A percentile compares a stretch with the other conserved stretches of the same genome.
Conservation (phyloP, 2,329 filamentous ascomycete genomes). For the Emydomyces testavorans region DNA sequence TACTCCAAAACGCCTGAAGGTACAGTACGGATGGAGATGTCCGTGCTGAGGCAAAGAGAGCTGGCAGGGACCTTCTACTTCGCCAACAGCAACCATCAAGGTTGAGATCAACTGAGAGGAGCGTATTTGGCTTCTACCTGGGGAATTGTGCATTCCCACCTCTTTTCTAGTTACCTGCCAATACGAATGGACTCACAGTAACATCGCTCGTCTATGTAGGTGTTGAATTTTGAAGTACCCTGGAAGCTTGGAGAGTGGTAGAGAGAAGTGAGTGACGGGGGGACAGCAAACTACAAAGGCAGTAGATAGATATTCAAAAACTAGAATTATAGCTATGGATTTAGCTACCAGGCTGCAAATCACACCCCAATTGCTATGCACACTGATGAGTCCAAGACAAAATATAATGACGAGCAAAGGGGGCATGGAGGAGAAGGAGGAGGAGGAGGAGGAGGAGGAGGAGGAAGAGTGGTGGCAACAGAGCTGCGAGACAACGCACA, state of each 20-base stretch:
- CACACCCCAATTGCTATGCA: neutral
- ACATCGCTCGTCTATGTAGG: too few species aligned
- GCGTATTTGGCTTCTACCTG: neutral
- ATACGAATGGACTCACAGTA: too few species aligned
- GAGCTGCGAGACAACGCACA: neutral
- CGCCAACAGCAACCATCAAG: neutral
- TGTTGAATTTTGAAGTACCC: too few species aligned
- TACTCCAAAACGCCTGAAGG: neutral
- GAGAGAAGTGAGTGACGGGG: neutral
- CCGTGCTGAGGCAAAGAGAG: neutral
- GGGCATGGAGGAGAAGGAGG: too few species aligned
- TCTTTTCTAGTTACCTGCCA: neutral
- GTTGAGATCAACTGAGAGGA: neutral
- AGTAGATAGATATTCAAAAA: neutral
- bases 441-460: too few species aligned
- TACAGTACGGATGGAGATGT: neutral
- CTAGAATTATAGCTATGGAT: too few species aligned
- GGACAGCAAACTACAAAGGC: neutral
- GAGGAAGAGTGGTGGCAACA: too few species aligned
- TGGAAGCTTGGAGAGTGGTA: too few species aligned
- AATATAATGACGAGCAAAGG: too few species aligned
- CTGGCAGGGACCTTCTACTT: neutral
- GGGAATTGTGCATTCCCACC: neutral
- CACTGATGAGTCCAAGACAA: too few species aligned
- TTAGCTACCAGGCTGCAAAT: conserved; percentile 1